Conservation (phyloP, 345 rosid species). For the Pugionium cornutum region DNA sequence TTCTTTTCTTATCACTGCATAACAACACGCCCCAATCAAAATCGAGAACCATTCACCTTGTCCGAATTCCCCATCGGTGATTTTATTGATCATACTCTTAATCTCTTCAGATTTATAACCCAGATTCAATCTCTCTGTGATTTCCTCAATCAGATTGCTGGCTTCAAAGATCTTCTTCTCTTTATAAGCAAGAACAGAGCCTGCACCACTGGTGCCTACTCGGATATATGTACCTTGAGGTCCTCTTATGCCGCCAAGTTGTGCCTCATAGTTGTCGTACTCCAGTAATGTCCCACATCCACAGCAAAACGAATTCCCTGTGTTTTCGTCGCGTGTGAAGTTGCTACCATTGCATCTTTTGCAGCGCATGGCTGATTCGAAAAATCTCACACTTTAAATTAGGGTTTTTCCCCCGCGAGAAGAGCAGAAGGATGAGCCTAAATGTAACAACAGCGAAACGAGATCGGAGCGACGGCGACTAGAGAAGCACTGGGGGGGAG, state of each 20-base stretch:
- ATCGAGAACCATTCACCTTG: constrained; percentile 65
- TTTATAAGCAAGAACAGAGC: constrained; percentile 47
- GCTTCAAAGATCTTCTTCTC: constrained; percentile 74
- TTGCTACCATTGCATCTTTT: constrained; percentile 48
- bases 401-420: not conserved
- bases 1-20: constrained; percentile 53
- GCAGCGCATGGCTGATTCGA: constrained; percentile 44
- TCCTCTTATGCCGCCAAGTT: constrained; percentile 46
- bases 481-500: not conserved
- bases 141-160: constrained; percentile 43
- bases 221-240: constrained; percentile 59
- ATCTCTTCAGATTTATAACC: constrained; percentile 34
- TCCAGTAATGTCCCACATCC: constrained; percentile 51
- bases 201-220: constrained; percentile 62
- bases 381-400: constrained; percentile 16
- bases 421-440: not conserved
- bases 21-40: constrained; percentile 72
- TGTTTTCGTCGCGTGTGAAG: constrained; percentile 48
- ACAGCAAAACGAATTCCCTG: constrained; percentile 49
- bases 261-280: constrained; percentile 52
- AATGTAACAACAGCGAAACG: not conserved
- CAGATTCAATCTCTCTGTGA: constrained; percentile 42
- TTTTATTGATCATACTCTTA: constrained; percentile 43
- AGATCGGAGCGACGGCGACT: constrained; percentile 4
- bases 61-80: constrained; percentile 72